Conservation (phyloP, 2,329 filamentous ascomycete genomes). For the Huntiella omanensis region DNA sequence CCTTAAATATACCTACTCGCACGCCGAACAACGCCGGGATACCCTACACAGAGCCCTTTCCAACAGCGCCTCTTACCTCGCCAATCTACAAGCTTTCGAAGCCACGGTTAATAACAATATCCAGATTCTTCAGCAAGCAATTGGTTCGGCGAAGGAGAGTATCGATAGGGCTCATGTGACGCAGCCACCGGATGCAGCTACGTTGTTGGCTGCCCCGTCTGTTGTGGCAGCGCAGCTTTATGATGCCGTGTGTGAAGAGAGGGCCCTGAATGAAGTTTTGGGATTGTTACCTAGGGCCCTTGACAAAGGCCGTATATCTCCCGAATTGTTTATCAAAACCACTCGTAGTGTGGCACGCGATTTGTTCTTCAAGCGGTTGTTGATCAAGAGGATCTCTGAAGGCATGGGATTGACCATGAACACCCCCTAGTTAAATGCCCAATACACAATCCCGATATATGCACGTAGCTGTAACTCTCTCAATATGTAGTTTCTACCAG, state of each 20-base stretch:
- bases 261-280: conserved; percentile 68
- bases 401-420: conserved; percentile 46
- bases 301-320: conserved; percentile 50
- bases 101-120: too few relatives aligned
- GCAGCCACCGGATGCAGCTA: conserved; percentile 61
- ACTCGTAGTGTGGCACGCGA: conserved; percentile 58
- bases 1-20: too few relatives aligned
- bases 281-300: conserved; percentile 62
- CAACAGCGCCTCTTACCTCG: too few relatives aligned
- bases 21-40: too few relatives aligned
- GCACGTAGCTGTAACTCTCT: too few relatives aligned
- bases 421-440: neutral
- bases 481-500: too few relatives aligned
- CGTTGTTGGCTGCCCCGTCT: conserved; percentile 80
- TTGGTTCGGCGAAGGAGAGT: too few relatives aligned
- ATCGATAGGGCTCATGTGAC: conserved; percentile 11
- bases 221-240: conserved; percentile 89
- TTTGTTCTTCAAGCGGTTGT: conserved; percentile 67
- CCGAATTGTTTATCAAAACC: conserved; percentile 60
- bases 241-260: conserved; percentile 71
- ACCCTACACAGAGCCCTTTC: too few relatives aligned
- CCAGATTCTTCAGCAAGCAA: too few relatives aligned
- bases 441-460: too few relatives aligned
- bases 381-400: conserved; percentile 56
- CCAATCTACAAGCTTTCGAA: too few relatives aligned